phyloP scores from a whole-genome alignment of 163 green algal genomes.

The Volvox carteri region DNA sequence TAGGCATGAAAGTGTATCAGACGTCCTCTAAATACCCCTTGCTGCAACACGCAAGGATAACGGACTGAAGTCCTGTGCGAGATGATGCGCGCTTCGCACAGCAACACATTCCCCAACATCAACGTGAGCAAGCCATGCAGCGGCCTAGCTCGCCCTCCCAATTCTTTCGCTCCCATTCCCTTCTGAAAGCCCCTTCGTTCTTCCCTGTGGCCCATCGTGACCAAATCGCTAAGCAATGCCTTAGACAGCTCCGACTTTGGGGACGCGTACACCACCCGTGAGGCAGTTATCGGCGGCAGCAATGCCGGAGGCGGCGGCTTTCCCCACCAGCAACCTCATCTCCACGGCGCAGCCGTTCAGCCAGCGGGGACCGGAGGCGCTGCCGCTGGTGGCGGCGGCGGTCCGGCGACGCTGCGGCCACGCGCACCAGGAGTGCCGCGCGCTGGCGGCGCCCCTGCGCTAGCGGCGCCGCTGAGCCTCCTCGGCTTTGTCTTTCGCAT shows the following conservation, averaged over 20 bases:
- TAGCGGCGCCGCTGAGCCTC: neutral
- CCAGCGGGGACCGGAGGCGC: neutral
- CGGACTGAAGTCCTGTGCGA: too few relatives aligned
- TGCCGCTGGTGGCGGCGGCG: neutral
- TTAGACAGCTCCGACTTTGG: constrained; percentile 31
- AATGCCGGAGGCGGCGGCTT: neutral
- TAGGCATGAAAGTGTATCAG: too few relatives aligned
- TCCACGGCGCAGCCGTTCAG: neutral
- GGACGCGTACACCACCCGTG: neutral
- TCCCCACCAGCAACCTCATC: neutral
- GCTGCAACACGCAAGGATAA: too few relatives aligned
- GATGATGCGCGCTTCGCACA: too few relatives aligned
- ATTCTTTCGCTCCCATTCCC: too few relatives aligned
- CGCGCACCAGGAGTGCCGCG: neutral
- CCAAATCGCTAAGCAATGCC: neutral
- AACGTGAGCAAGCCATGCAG: too few relatives aligned
- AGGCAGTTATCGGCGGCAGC: neutral
- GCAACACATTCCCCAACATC: too few relatives aligned
- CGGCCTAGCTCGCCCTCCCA: too few relatives aligned
- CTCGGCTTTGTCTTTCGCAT: constrained; percentile 37
- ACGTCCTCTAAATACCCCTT: too few relatives aligned
- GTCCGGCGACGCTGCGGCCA: neutral
- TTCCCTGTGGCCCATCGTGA: too few relatives aligned
- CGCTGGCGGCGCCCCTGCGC: neutral
- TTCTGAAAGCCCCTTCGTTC: too few relatives aligned